phyloP scores from a whole-genome alignment of 352 stramenopile species.

The Phytopythium cucurbitacearum region DNA sequence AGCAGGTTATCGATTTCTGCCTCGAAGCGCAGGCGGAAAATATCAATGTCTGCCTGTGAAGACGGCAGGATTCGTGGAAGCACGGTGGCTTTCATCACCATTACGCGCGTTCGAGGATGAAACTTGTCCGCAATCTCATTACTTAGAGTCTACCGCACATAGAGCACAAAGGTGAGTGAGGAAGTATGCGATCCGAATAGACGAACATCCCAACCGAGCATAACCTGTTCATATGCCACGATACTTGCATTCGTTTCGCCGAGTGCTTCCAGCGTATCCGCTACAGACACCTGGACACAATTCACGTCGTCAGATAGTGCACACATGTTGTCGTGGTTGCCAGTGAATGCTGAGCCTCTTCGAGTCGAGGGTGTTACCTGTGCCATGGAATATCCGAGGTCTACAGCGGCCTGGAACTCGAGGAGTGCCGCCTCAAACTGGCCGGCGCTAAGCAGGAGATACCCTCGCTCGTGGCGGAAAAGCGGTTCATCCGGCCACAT shows the following conservation, averaged over 20 bases:
- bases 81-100: slow-evolving; percentile 61
- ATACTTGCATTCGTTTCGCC: slow-evolving; percentile 53
- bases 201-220: background rate
- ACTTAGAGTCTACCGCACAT: slow-evolving; percentile 19
- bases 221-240: slow-evolving; percentile 45
- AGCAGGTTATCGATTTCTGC: slow-evolving; percentile 33
- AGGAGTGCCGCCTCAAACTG: slow-evolving; percentile 54
- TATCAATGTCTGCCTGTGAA: slow-evolving; percentile 46
- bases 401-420: slow-evolving; percentile 45
- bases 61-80: slow-evolving; percentile 56
- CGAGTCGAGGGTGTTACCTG: slow-evolving; percentile 26
- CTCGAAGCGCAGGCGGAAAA: slow-evolving; percentile 35
- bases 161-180: background rate
- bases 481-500: slow-evolving; percentile 45
- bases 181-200: too few relatives aligned
- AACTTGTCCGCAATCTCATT: slow-evolving; percentile 14
- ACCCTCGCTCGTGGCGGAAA: slow-evolving; percentile 60
- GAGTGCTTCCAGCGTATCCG: slow-evolving; percentile 50
- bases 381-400: slow-evolving; percentile 34
- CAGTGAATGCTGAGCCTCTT: too few relatives aligned
- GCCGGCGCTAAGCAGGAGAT: slow-evolving; percentile 40
- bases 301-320: background rate
- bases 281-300: slow-evolving; percentile 40
- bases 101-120: slow-evolving; percentile 29
- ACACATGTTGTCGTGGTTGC: background rate